Evolutionary conservation across 805 yeast species (phyloP), one percentile per base, ranked within the genome.

Genomic region (Wickerhamiella kurtzmanii): DNA sequence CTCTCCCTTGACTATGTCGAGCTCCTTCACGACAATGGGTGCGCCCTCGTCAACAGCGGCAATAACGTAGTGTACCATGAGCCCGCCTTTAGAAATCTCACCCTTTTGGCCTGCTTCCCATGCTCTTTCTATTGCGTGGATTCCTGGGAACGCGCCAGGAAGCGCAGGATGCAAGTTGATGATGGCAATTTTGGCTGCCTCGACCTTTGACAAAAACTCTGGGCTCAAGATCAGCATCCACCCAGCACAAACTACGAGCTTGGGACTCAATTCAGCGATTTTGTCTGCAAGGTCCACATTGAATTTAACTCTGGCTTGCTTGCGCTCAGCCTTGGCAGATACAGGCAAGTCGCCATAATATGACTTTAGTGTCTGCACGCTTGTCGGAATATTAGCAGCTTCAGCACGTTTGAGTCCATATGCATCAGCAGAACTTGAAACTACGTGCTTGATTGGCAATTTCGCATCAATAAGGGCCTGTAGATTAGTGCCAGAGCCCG

Each of bases 71-170:
- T 92, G 98, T 41, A 92, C 83, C 98, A 92, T 92, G 45, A 92
- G 83, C 1, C 98, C 98, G 15, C 94, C 95, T 53, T 74, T 75
- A 6, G 72, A 55, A 45, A 79, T 76, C 54, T 76, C 73, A 6
- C 95, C 95, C 22, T 76, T 77, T 60, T 88, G 95, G 36, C 96
- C 96, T 11, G 94, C 94, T 57, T 86, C 71, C 89, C 94, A 92
- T 1, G 96, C 95, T 59, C 97, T 72, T 57, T 92, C 96, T 50
- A 92, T 92, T 9, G 98, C 97, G 66, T 85, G 87, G 9, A 94
- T 89, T 3, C 98, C 98, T 49, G 89, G 97, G 69, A 89, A 92
- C 3, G 87, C 87, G 22, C 95, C 95, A 1, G 98, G 98, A 50
- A 92, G 75, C 0, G 98, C 97, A 3, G 98, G 98, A 62, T 92